Base-by-base conservation (phyloP, 768 basidiomycete species). In the Pleurotus salmoneostramineus region DNA sequence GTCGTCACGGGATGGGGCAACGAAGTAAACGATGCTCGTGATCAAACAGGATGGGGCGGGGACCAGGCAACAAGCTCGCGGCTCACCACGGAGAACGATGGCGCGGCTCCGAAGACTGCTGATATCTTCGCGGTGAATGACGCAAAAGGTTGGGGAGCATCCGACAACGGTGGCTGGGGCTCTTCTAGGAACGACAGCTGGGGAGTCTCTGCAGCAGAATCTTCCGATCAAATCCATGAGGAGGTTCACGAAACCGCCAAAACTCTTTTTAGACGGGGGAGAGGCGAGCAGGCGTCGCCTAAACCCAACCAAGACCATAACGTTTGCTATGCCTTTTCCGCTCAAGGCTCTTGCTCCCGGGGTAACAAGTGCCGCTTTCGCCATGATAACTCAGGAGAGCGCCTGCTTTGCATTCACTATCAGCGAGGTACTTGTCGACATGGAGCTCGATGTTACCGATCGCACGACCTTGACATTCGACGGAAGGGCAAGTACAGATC, bases 311-410 rank as follows among this genome's bases (percentile, higher is more conserved):
- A 27, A 27, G 21, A 27, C 21, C 21, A 27, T 27, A 27, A 27
- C 34, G 34, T 56, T 40, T 66, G 67, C 42, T 48, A 46, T 37
- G 49, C 37, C 27, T 68, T 61, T 49, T 33, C 52, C 42, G 17
- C 21, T 27, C 21, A 58, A 46, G 68, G 66, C 21, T 48, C 35
- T 33, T 69, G 67, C 51, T 42, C 56, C 31, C 35, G 57, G 17
- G 66, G 64, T 35, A 56, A 56, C 49, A 35, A 33, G 34, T 71
- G 69, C 57, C 60, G 58, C 50, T 69, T 62, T 57, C 49, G 60
- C 7, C 68, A 71, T 61, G 67, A 68, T 5, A 11, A 45, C 10
- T 17, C 10, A n/a, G 44, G 17, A 45, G 12, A 17, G 15, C 44
- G 12, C n/a, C 6, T 27, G 21, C 21, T 15, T 15, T 45, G 44